phyloP scores from a whole-genome alignment of 306 rosid species.

The Cucumis hystrix region DNA sequence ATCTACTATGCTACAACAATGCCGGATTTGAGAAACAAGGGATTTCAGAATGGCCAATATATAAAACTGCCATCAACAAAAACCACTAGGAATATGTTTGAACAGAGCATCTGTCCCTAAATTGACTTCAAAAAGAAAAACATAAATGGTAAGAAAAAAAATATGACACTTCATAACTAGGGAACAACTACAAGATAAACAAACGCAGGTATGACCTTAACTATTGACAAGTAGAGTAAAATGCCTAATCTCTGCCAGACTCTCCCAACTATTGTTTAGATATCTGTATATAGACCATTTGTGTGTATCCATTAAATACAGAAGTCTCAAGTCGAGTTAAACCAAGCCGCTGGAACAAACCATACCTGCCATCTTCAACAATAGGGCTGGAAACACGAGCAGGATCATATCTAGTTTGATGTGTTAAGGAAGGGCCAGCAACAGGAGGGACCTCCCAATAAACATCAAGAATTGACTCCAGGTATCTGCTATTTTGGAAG shows the following conservation, averaged over 20 bases:
- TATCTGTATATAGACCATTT: slow-evolving; percentile 91
- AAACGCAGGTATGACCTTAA: slow-evolving; percentile 10
- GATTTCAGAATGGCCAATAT: not conserved
- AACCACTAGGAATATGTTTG: slow-evolving; percentile 1
- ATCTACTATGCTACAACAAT: not conserved
- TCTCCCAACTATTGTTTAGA: slow-evolving; percentile 32
- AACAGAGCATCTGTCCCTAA: slow-evolving; percentile 2
- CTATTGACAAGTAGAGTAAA: slow-evolving; percentile 19
- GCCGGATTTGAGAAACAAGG: not conserved
- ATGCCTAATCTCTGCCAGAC: slow-evolving; percentile 14
- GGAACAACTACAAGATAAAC: slow-evolving; percentile 5
- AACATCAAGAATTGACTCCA: slow-evolving; percentile 87
- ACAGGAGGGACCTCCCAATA: slow-evolving; percentile 98
- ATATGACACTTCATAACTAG: not conserved
- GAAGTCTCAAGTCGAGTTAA: slow-evolving; percentile 49
- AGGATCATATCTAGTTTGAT: slow-evolving; percentile 92
- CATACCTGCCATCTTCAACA: slow-evolving; percentile 83
- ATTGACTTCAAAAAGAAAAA: not conserved
- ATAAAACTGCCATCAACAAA: slow-evolving; percentile 1
- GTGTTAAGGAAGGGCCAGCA: slow-evolving; percentile 97
- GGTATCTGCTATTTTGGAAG: slow-evolving; percentile 68
- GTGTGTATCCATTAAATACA: slow-evolving; percentile 97
- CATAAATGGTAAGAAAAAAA: not conserved
- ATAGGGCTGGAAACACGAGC: slow-evolving; percentile 76
- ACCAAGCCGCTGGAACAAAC: slow-evolving; percentile 77